Percentiles rank a stretch among this genome's conserved stretches.
phyloP scores from a whole-genome alignment of 106 monocot genomes.

The Dioscorea dumetorum region DNA sequence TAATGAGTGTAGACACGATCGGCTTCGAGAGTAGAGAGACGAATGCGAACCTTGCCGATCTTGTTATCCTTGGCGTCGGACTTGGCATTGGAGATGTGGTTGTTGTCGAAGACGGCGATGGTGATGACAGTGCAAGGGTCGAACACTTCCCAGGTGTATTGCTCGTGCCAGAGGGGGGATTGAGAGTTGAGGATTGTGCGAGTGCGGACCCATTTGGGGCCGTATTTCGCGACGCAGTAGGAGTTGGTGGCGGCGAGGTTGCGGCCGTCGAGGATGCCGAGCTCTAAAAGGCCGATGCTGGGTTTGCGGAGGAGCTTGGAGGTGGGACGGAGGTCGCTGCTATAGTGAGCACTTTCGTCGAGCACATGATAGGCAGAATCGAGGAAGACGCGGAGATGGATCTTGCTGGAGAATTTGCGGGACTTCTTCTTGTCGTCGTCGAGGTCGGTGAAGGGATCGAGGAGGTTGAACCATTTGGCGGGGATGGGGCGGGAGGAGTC shows the following conservation, averaged over 20 bases:
- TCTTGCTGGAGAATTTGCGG: conserved; percentile 79
- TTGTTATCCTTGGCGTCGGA: conserved; percentile 1
- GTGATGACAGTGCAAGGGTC: conserved; percentile 18
- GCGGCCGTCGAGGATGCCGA: conserved; percentile 30
- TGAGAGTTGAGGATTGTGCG: conserved; percentile 2
- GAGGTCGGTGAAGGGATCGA: conserved; percentile 20
- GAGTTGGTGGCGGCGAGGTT: conserved; percentile 16
- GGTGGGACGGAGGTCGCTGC: conserved; percentile 76
- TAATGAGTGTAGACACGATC: conserved; percentile 14
- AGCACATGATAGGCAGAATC: conserved; percentile 89
- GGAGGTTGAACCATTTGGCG: conserved; percentile 60
- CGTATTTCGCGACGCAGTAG: conserved; percentile 22
- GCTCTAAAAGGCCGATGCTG: conserved; percentile 34
- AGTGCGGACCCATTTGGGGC: conserved; percentile 18
- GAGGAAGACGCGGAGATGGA: conserved; percentile 59
- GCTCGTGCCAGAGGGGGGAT: conserved; percentile 15
- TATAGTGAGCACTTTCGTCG: conserved; percentile 83
- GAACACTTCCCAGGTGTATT: conserved; percentile 24
- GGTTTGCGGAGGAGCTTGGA: conserved; percentile 40
- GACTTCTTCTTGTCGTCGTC: conserved; percentile 47
- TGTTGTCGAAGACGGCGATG: conserved; percentile 13
- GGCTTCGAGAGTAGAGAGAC: conserved; percentile 8
- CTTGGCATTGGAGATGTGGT: background rate
- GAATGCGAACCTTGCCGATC: conserved; percentile 12
- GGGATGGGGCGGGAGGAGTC: conserved; percentile 47